Evolutionary conservation across 2,329 filamentous ascomycete genomes (phyloP).

Genomic region (Didymella pinodella): DNA sequence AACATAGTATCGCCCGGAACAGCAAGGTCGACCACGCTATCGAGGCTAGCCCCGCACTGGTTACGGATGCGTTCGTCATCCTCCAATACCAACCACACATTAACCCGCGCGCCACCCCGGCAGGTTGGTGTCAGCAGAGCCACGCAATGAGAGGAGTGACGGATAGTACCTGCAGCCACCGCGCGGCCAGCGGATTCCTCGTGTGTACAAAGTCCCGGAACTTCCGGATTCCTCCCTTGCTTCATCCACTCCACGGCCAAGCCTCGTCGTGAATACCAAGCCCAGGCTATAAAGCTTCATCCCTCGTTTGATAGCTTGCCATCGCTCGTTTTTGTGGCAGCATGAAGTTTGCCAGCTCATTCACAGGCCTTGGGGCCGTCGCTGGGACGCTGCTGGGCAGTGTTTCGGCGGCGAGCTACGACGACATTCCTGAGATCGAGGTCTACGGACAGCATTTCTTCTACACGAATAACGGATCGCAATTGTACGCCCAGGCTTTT

Average conservation of each 20-base stretch:
- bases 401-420: slow-evolving; percentile 40
- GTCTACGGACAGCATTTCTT: slow-evolving; percentile 83
- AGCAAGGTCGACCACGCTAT: slow-evolving; percentile 8
- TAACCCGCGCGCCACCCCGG: slow-evolving; percentile 19
- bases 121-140: slow-evolving; percentile 22
- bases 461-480: slow-evolving; percentile 80
- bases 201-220: slow-evolving; percentile 20
- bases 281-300: slow-evolving; percentile 21
- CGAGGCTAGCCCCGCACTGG: not conserved
- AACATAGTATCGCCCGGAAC: slow-evolving; percentile 8
- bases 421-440: slow-evolving; percentile 44
- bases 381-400: slow-evolving; percentile 29
- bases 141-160: slow-evolving; percentile 20
- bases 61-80: slow-evolving; percentile 13
- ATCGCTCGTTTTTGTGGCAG: slow-evolving; percentile 16
- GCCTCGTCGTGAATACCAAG: slow-evolving; percentile 18
- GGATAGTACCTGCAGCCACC: slow-evolving; percentile 21
- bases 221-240: slow-evolving; percentile 16
- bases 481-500: slow-evolving; percentile 58
- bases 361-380: slow-evolving; percentile 10
- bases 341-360: slow-evolving; percentile 16
- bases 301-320: slow-evolving; percentile 14
- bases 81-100: slow-evolving; percentile 17
- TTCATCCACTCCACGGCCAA: slow-evolving; percentile 16
- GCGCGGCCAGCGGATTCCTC: slow-evolving; percentile 18